phyloP scores from a whole-genome alignment of 2,329 filamentous ascomycete genomes.

The Beauveria sp. region DNA sequence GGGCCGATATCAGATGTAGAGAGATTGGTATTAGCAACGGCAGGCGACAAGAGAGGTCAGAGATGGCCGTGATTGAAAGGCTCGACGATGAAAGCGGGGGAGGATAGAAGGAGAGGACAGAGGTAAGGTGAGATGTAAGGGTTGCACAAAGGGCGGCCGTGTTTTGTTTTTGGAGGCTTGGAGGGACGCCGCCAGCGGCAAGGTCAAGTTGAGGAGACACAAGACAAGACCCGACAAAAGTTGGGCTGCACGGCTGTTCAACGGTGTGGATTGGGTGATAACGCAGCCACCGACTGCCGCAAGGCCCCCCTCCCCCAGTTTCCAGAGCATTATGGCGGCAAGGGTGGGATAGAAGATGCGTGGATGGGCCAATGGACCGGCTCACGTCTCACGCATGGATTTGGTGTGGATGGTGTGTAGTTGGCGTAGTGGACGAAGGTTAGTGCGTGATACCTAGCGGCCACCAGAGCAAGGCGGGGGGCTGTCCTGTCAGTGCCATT shows the following conservation, averaged over 20 bases:
- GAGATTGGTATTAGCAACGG: neutral
- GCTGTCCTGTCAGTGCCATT: neutral
- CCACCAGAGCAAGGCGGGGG: neutral
- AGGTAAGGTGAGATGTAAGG: neutral
- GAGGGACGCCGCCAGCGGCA: slow-evolving; percentile 5
- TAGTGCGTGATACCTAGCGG: slow-evolving; percentile 5
- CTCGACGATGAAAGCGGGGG: neutral
- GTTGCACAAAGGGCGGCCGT: neutral
- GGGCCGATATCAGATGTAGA: neutral
- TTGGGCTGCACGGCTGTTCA: slow-evolving; percentile 9
- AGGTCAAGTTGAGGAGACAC: slow-evolving; percentile 8
- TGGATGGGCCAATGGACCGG: slow-evolving; percentile 3
- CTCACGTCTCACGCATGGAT: neutral
- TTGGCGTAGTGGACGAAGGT: neutral
- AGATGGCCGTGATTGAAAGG: neutral
- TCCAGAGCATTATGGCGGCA: slow-evolving; percentile 8
- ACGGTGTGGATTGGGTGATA: slow-evolving; percentile 12
- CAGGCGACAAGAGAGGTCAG: neutral
- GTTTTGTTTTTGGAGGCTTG: neutral
- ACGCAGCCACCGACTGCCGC: slow-evolving; percentile 9
- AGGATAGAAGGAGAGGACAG: neutral
- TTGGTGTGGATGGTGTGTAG: neutral
- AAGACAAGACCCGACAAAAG: neutral
- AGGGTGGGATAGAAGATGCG: slow-evolving; percentile 2
- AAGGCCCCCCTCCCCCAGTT: slow-evolving; percentile 6